phyloP scores from a whole-genome alignment of 805 yeast genomes.

The Cyberlindnera suaveolens region DNA sequence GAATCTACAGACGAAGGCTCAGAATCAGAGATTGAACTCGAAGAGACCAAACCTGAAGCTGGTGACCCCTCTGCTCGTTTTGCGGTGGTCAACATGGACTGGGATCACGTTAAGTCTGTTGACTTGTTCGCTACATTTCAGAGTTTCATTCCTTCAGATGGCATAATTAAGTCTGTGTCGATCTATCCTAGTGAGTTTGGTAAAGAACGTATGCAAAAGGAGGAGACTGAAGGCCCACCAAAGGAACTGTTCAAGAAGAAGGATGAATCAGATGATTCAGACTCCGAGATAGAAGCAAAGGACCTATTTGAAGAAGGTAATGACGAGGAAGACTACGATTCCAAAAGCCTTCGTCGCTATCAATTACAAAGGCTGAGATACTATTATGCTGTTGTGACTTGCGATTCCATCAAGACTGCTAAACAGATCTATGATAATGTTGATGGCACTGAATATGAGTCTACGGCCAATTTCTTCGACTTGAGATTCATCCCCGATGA shows the following conservation, averaged over 20 bases:
- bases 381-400: slow-evolving; percentile 84
- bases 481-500: slow-evolving; percentile 89
- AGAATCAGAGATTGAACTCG: slow-evolving; percentile 46
- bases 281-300: slow-evolving; percentile 55
- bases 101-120: slow-evolving; percentile 89
- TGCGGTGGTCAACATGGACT: slow-evolving; percentile 94
- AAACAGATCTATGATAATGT: slow-evolving; percentile 73
- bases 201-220: slow-evolving; percentile 82
- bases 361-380: slow-evolving; percentile 91
- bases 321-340: slow-evolving; percentile 79
- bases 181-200: slow-evolving; percentile 91
- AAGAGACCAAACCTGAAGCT: slow-evolving; percentile 63
- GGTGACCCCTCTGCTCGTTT: slow-evolving; percentile 79
- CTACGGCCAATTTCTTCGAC: slow-evolving; percentile 92
- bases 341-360: slow-evolving; percentile 77
- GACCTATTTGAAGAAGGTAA: slow-evolving; percentile 74
- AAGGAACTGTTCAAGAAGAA: slow-evolving; percentile 58
- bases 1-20: slow-evolving; percentile 31
- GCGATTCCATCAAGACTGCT: slow-evolving; percentile 71
- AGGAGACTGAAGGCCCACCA: slow-evolving; percentile 91
- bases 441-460: slow-evolving; percentile 93
- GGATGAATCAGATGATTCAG: slow-evolving; percentile 42
- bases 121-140: slow-evolving; percentile 87
- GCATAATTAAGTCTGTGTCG: slow-evolving; percentile 58
- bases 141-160: slow-evolving; percentile 76